These are phyloP conservation scores for Exophiala viscosa DNA, from an alignment of 2,329 filamentous ascomycete species.

Conservation along the genomic window DNA sequence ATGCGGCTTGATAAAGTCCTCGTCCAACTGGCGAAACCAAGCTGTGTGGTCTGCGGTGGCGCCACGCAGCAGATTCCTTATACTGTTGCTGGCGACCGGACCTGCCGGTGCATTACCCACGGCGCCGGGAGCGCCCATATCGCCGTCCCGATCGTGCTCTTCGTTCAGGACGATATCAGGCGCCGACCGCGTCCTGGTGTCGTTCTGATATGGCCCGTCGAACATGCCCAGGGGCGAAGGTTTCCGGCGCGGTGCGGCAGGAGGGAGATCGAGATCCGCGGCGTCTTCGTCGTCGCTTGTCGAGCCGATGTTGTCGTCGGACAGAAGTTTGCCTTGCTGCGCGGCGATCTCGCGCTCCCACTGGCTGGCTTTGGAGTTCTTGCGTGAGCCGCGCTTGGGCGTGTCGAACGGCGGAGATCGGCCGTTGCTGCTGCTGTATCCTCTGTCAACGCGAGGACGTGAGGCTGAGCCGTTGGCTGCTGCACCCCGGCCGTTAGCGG, in stretches of 20 bases:
- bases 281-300: constrained; percentile 47
- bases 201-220: constrained; percentile 8
- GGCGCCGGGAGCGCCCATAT: constrained; percentile 17
- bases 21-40: constrained; percentile 87
- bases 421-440: constrained; percentile 58
- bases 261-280: constrained; percentile 59
- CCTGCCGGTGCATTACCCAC: constrained; percentile 12
- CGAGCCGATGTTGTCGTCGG: constrained; percentile 37
- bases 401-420: constrained; percentile 45
- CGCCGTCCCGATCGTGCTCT: constrained; percentile 16
- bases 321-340: constrained; percentile 50
- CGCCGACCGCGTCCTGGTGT: constrained; percentile 15
- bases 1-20: constrained; percentile 92
- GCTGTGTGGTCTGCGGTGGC: constrained; percentile 82
- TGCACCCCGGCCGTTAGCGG: constrained; percentile 34
- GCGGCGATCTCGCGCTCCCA: constrained; percentile 45
- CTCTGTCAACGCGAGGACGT: constrained; percentile 28
- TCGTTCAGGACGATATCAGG: constrained; percentile 23
- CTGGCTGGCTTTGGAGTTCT: constrained; percentile 48
- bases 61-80: constrained; percentile 73
- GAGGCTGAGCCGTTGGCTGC: constrained; percentile 28
- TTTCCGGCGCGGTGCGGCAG: constrained; percentile 44
- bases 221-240: constrained; percentile 41
- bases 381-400: constrained; percentile 38
- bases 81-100: constrained; percentile 47